Evolutionary conservation across 2,329 filamentous ascomycete genomes (phyloP), one percentile per base, ranked within the genome.

Genomic region (Sordariomycetes sp.): DNA sequence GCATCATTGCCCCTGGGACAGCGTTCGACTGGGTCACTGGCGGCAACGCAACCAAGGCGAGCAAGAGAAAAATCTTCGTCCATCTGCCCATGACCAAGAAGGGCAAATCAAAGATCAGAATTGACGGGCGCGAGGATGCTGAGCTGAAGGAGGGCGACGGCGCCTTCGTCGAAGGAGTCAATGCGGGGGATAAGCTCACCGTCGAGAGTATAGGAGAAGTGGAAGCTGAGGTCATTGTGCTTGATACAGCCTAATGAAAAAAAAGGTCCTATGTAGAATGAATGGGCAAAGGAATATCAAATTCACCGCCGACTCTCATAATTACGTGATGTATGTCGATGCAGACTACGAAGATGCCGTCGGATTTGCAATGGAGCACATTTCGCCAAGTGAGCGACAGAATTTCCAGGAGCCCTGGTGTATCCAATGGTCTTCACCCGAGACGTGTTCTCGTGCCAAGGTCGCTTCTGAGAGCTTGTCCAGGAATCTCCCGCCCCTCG

Each of bases 81-180:
- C 86, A 94, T 55, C 44, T 93, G 35, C 72, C 86, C 14, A 90
- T 88, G 83, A 79, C 79, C 61, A 82, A 84, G 61, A 68, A 68
- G 26, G 83, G 83, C 17, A 82, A 78, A 44, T 72, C 83, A 24
- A 85, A 75, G 64, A 75, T 94, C 39, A 71, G 72, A 43, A 62
- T 80, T 46, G 82, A 70, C 48, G 75, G 75, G 2, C 62, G 77
- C 37, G 77, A 83, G 29, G 76, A 82, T 41, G 72, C 73, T 1
- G 58, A 61, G 43, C 54, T 93, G 14, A 64, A 61, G 1, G 86
- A 93, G 58, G 86, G 86, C 0, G 86, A 94, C 57, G 86, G 85
- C 12, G 84, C 82, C 2, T 92, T 85, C 56, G 62, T 93, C 6
- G 76, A 79, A 6, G 58, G 58, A 11, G 68, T 85, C 9, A 72